Percentiles rank a stretch among this genome's conserved stretches.
Conservation (phyloP, 352 stramenopile genomes). For the Globisporangium middletonii region DNA sequence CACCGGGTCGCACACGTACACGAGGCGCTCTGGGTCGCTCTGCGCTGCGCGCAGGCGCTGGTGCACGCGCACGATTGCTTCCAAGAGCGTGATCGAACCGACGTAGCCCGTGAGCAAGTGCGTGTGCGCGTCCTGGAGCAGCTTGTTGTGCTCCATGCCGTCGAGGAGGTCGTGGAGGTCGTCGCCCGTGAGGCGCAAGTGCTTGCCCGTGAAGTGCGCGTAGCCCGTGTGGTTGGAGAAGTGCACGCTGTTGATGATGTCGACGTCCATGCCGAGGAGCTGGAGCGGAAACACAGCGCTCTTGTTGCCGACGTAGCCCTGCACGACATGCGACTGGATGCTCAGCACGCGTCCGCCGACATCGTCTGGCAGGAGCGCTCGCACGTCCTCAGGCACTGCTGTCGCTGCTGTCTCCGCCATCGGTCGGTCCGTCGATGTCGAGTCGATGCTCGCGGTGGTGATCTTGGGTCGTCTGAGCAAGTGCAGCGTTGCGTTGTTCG, state of each 20-base stretch:
- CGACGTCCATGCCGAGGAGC: conserved; percentile 79
- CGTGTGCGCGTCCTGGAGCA: conserved; percentile 64
- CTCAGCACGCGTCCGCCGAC: conserved; percentile 65
- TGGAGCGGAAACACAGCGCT: conserved; percentile 82
- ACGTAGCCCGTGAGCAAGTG: conserved; percentile 84
- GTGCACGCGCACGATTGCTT: conserved; percentile 67
- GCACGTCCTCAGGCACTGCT: background rate
- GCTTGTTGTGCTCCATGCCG: conserved; percentile 64
- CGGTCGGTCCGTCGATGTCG: background rate
- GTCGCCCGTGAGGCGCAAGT: conserved; percentile 61
- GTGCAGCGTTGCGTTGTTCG: no score
- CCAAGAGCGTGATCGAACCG: conserved; percentile 55
- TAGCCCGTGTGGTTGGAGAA: conserved; percentile 88
- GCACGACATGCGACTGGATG: conserved; percentile 86
- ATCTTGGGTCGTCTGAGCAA: no score
- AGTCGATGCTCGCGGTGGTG: no score
- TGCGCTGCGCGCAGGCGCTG: conserved; percentile 50
- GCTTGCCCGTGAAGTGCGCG: conserved; percentile 62
- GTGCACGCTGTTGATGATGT: conserved; percentile 86
- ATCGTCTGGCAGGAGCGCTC: conserved; percentile 18
- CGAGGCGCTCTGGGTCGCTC: conserved; percentile 31
- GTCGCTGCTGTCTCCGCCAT: background rate
- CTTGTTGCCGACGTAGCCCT: conserved; percentile 86
- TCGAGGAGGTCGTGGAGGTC: conserved; percentile 76
- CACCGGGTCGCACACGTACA: conserved; percentile 84